Evolutionary conservation across 2,329 filamentous ascomycete species (phyloP).

Genomic region (Cryphonectria carpinicola): DNA sequence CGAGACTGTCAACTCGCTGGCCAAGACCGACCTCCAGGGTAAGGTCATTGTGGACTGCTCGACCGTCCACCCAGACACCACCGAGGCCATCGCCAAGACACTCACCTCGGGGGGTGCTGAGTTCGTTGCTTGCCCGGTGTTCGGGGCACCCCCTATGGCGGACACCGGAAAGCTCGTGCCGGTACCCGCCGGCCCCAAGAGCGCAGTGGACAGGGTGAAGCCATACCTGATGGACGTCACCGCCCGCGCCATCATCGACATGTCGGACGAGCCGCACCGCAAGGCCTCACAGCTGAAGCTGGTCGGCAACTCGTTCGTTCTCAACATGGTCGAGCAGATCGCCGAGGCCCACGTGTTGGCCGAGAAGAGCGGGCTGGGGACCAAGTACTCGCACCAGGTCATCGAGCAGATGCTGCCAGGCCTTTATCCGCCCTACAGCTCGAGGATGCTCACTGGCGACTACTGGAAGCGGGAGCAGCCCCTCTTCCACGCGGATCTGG

Average conservation of each 20-base stretch:
- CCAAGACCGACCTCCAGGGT: constrained; percentile 60
- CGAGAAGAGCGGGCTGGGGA: constrained; percentile 78
- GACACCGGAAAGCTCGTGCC: constrained; percentile 72
- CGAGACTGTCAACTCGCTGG: constrained; percentile 60
- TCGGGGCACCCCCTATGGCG: constrained; percentile 72
- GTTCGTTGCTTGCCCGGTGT: constrained; percentile 75
- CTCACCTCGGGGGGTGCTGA: constrained; percentile 64
- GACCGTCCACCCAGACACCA: constrained; percentile 83
- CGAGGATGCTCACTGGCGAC: constrained; percentile 74
- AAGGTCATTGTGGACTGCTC: constrained; percentile 89
- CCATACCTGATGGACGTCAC: constrained; percentile 77
- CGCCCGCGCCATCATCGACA: constrained; percentile 70
- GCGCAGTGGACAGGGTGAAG: constrained; percentile 64
- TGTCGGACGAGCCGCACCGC: constrained; percentile 69
- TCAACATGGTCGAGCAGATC: constrained; percentile 80
- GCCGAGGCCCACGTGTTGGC: constrained; percentile 78
- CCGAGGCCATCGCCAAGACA: constrained; percentile 64
- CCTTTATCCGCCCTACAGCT: constrained; percentile 74
- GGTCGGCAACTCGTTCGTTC: constrained; percentile 83
- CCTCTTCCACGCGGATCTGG: constrained; percentile 82
- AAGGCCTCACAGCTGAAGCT: constrained; percentile 76
- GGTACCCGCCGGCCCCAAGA: constrained; percentile 69
- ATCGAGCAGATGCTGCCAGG: constrained; percentile 76
- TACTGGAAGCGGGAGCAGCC: constrained; percentile 78
- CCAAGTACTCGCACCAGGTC: constrained; percentile 70